phyloP scores from a whole-genome alignment of 2,329 filamentous ascomycete genomes.

The Arthrinium phaeospermum region DNA sequence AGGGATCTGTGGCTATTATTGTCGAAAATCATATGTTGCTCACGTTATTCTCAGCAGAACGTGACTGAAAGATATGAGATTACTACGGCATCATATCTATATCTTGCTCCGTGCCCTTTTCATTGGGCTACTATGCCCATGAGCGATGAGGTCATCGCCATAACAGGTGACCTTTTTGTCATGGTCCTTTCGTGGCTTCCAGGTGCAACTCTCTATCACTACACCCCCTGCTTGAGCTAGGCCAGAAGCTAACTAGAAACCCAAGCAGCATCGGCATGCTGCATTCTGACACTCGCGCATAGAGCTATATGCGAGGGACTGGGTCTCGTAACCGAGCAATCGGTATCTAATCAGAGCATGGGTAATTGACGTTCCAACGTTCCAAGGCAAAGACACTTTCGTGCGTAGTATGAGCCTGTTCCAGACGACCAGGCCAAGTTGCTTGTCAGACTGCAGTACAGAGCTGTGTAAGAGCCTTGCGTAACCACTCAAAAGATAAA shows the following conservation, averaged over 20 bases:
- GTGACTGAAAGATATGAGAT: slow-evolving; percentile 1
- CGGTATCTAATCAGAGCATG: slow-evolving; percentile 6
- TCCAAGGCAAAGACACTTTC: slow-evolving; percentile 9
- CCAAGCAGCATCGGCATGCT: not conserved
- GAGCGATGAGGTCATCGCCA: not conserved
- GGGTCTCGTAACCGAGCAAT: not conserved
- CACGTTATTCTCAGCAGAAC: slow-evolving; percentile 16
- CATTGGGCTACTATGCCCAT: not conserved
- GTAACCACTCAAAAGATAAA: not conserved
- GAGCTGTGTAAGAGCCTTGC: not conserved
- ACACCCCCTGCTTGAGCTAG: slow-evolving; percentile 3
- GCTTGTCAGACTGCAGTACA: not conserved
- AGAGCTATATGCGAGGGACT: slow-evolving; percentile 1
- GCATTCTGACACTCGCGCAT: not conserved
- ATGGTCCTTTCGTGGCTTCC: not conserved
- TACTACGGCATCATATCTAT: slow-evolving; percentile 1
- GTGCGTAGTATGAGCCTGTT: slow-evolving; percentile 30
- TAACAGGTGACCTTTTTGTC: not conserved
- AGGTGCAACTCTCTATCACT: not conserved
- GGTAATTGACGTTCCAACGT: not conserved
- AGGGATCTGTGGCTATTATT: not conserved
- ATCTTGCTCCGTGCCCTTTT: not conserved
- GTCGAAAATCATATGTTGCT: slow-evolving; percentile 17
- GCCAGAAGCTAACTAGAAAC: slow-evolving; percentile 7
- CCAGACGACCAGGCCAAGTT: not conserved